Percentiles rank a stretch among this genome's conserved stretches.
Evolutionary conservation across 1,284 basidiomycete genomes (phyloP).

Genomic region (Leccinum subrobustum): DNA sequence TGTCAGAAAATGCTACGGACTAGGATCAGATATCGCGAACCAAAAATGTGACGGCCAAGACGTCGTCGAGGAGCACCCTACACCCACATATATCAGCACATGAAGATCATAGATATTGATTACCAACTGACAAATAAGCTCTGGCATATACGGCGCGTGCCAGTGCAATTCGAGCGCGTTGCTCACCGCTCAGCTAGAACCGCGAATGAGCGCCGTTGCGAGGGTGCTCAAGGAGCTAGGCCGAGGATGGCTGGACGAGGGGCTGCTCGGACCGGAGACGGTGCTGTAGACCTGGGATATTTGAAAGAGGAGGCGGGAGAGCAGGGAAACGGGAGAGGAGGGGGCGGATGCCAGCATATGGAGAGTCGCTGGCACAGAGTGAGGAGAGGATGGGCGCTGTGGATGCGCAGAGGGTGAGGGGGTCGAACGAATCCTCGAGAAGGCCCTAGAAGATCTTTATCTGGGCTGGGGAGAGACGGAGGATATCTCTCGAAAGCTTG

Average conservation of each 20-base stretch:
- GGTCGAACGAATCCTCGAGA: constrained; percentile 49
- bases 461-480: constrained; percentile 62
- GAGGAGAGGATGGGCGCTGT: constrained; percentile 22
- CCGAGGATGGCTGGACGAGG: too few species aligned
- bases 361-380: constrained; percentile 30
- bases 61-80: constrained; percentile 36
- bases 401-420: constrained; percentile 76
- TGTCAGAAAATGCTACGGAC: not conserved
- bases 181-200: too few species aligned
- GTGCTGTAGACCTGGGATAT: too few species aligned
- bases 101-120: not conserved
- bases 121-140: constrained; percentile 45
- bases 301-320: too few species aligned
- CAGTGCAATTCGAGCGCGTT: too few species aligned
- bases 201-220: too few species aligned
- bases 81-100: not conserved
- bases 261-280: too few species aligned
- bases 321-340: constrained; percentile 49
- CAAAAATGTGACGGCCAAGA: constrained; percentile 58
- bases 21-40: constrained; percentile 33
- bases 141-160: constrained; percentile 34
- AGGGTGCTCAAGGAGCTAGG: too few species aligned
- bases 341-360: constrained; percentile 83
- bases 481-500: constrained; percentile 79
- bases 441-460: too few species aligned